Conservation (phyloP, 257 asterid genomes). For the Perilla frutescens region DNA sequence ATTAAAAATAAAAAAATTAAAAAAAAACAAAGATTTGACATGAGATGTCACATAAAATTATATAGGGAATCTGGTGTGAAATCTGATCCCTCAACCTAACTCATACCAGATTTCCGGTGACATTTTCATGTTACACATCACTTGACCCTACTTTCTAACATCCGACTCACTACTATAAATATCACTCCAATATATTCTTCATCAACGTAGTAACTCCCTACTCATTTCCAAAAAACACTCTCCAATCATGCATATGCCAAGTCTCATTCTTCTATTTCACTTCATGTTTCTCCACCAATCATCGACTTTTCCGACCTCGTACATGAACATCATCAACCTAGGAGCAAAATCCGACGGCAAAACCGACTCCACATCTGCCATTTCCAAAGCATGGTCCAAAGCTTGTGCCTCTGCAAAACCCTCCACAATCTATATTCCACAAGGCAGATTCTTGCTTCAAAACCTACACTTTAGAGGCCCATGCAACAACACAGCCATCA, state of each 20-base stretch:
- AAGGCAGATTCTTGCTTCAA: slow-evolving; percentile 48
- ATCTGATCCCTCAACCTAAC: too few species aligned
- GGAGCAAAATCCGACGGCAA: slow-evolving; percentile 61
- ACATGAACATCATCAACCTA: slow-evolving; percentile 38
- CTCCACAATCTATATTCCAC: slow-evolving; percentile 55
- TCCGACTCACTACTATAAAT: too few species aligned
- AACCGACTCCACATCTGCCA: slow-evolving; percentile 51
- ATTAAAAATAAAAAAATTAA: too few species aligned
- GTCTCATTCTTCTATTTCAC: background rate
- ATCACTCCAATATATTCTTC: too few species aligned
- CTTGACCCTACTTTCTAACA: too few species aligned
- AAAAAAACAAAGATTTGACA: too few species aligned
- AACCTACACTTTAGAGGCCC: slow-evolving; percentile 48
- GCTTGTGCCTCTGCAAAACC: slow-evolving; percentile 62
- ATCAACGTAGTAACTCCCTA: too few species aligned
- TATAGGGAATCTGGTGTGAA: too few species aligned
- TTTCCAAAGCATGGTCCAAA: slow-evolving; percentile 56
- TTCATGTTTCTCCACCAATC: slow-evolving; percentile 26
- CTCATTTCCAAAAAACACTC: slow-evolving; percentile 23
- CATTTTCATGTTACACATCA: too few species aligned
- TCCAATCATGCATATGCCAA: slow-evolving; percentile 5
- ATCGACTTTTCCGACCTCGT: slow-evolving; percentile 29
- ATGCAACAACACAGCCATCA: slow-evolving; percentile 50
- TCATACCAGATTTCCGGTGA: too few species aligned
- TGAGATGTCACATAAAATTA: too few species aligned